Evolutionary conservation across 2,329 filamentous ascomycete species (phyloP).

Genomic region (Neofusicoccum kwambonambiense): DNA sequence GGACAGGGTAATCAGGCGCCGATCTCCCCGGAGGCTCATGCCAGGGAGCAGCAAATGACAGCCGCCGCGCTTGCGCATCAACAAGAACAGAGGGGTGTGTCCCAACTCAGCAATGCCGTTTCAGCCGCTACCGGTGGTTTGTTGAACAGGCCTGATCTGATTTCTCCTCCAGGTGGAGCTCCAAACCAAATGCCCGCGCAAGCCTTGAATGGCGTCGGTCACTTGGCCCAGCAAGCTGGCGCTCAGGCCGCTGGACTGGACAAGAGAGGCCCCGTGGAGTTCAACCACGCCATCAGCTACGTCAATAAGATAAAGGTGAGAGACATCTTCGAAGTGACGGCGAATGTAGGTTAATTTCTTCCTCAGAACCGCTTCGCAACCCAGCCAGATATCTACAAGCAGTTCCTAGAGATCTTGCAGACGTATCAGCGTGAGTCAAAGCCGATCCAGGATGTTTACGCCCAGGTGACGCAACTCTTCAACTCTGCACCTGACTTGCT

Average conservation of each 20-base stretch:
- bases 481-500: slow-evolving; percentile 89
- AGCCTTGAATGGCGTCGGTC: slow-evolving; percentile 60
- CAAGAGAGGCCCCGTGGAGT: slow-evolving; percentile 92
- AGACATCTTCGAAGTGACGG: neutral
- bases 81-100: slow-evolving; percentile 65
- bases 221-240: slow-evolving; percentile 35
- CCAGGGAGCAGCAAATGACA: slow-evolving; percentile 27
- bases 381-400: slow-evolving; percentile 98
- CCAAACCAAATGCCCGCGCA: slow-evolving; percentile 54
- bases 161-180: slow-evolving; percentile 46
- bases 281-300: slow-evolving; percentile 98
- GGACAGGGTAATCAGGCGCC: slow-evolving; percentile 33
- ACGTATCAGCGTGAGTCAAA: slow-evolving; percentile 98
- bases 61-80: slow-evolving; percentile 54
- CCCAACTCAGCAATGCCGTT: slow-evolving; percentile 64
- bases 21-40: slow-evolving; percentile 39
- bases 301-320: slow-evolving; percentile 99
- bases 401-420: slow-evolving; percentile 96
- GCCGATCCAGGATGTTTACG: slow-evolving; percentile 97
- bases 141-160: slow-evolving; percentile 30
- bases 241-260: slow-evolving; percentile 63
- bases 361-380: slow-evolving; percentile 89
- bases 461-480: slow-evolving; percentile 92
- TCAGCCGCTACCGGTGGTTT: slow-evolving; percentile 57
- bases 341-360: neutral